Evolutionary conservation across 1,139 yeast species (phyloP).

Genomic region (Debaryomyces robertsiae): DNA sequence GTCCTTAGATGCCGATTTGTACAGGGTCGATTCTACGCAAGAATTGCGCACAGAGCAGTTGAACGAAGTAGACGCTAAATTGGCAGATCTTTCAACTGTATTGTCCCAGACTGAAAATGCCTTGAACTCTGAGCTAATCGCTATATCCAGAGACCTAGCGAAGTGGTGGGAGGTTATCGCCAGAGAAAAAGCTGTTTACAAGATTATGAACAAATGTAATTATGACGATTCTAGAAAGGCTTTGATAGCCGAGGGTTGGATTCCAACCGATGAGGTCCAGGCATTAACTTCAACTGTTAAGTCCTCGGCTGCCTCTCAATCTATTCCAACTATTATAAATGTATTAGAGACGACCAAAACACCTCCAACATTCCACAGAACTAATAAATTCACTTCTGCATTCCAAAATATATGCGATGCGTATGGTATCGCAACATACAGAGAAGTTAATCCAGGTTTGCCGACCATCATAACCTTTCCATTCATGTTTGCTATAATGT

Average conservation of each 20-base stretch:
- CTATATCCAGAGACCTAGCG: conserved; percentile 72
- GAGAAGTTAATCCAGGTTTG: conserved; percentile 79
- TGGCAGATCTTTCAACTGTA: conserved; percentile 62
- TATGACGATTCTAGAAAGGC: conserved; percentile 66
- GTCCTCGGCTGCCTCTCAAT: conserved; percentile 33
- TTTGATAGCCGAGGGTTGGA: conserved; percentile 79
- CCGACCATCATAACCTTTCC: conserved; percentile 83
- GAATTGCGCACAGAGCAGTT: conserved; percentile 50
- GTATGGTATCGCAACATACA: conserved; percentile 74
- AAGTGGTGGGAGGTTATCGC: conserved; percentile 70
- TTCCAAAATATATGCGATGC: conserved; percentile 81
- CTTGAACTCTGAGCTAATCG: conserved; percentile 66
- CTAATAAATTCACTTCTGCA: conserved; percentile 75
- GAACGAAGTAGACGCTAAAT: conserved; percentile 52
- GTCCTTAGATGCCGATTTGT: conserved; percentile 48
- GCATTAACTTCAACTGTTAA: conserved; percentile 39
- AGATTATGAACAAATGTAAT: conserved; percentile 66
- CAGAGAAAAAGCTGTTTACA: conserved; percentile 70
- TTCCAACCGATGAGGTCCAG: conserved; percentile 61
- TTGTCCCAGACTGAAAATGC: conserved; percentile 57
- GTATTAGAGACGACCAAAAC: conserved; percentile 64
- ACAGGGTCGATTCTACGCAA: conserved; percentile 35
- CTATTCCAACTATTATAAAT: conserved; percentile 71
- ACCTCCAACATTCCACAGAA: conserved; percentile 79
- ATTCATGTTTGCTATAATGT: conserved; percentile 85